Conservation (phyloP, 2,329 filamentous ascomycete species). For the Apiospora phragmitis region DNA sequence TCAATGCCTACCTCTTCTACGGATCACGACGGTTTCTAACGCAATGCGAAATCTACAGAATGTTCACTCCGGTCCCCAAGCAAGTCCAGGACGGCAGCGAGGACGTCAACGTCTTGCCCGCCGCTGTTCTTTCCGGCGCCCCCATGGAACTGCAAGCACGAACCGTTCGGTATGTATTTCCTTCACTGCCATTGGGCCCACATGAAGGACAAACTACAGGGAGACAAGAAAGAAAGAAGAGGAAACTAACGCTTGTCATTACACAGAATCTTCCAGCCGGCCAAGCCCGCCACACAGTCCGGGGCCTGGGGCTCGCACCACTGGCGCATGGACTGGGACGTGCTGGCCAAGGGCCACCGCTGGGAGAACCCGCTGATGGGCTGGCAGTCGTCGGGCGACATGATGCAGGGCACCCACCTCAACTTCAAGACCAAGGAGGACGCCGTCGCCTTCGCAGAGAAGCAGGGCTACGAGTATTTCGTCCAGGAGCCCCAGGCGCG, state of each 20-base stretch:
- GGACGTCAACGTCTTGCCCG: slow-evolving; percentile 70
- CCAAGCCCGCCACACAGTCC: slow-evolving; percentile 96
- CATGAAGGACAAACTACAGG: not conserved
- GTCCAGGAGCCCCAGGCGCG: slow-evolving; percentile 95
- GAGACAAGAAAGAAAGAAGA: not conserved
- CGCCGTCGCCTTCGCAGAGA: slow-evolving; percentile 92
- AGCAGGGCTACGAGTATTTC: slow-evolving; percentile 99
- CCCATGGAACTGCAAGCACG: slow-evolving; percentile 92
- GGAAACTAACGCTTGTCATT: not conserved
- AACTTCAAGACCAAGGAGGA: slow-evolving; percentile 93
- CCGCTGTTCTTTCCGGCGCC: slow-evolving; percentile 86
- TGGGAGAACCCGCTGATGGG: slow-evolving; percentile 99
- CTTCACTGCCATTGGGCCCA: slow-evolving; percentile 10
- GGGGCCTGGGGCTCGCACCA: slow-evolving; percentile 80
- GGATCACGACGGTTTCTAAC: slow-evolving; percentile 14
- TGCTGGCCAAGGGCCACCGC: slow-evolving; percentile 85
- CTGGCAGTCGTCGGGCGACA: slow-evolving; percentile 94
- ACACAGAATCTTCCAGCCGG: slow-evolving; percentile 81
- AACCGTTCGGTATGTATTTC: slow-evolving; percentile 76
- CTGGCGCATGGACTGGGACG: slow-evolving; percentile 99
- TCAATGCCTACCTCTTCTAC: too few relatives aligned
- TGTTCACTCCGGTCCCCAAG: slow-evolving; percentile 89
- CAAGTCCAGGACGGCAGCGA: slow-evolving; percentile 90
- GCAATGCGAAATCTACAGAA: slow-evolving; percentile 48
- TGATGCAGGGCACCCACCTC: slow-evolving; percentile 91